phyloP scores from a whole-genome alignment of 2,329 filamentous ascomycete genomes.

The Trichoderma brevicompactum region DNA sequence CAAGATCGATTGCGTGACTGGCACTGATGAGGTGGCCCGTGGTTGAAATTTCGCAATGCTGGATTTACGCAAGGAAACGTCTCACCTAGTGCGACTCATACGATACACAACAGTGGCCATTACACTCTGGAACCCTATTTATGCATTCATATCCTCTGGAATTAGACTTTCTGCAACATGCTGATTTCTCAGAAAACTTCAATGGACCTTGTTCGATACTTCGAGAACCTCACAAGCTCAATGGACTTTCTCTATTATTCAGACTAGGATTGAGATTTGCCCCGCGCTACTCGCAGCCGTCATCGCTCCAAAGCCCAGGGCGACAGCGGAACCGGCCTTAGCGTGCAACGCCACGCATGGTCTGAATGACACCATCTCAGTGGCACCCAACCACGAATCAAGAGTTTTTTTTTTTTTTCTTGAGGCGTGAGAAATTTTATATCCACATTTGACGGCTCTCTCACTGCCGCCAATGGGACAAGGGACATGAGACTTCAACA shows the following conservation, averaged over 20 bases:
- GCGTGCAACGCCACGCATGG: conserved; percentile 29
- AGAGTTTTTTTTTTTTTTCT: background rate
- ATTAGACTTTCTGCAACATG: background rate
- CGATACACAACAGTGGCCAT: background rate
- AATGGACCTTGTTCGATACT: background rate
- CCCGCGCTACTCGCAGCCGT: conserved; percentile 15
- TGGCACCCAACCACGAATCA: conserved; percentile 21
- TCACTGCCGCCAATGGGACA: conserved; percentile 5
- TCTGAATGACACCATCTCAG: conserved; percentile 28
- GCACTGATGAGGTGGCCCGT: conserved; percentile 30
- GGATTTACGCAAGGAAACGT: conserved; percentile 20
- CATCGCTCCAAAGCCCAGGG: conserved; percentile 1
- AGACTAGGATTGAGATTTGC: conserved; percentile 14
- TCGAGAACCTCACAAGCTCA: conserved; percentile 11
- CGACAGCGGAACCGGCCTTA: conserved; percentile 16
- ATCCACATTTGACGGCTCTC: conserved; percentile 1
- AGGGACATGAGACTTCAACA: background rate
- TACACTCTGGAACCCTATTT: background rate
- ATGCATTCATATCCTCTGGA: background rate
- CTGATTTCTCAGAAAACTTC: conserved; percentile 3
- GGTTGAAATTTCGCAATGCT: conserved; percentile 30
- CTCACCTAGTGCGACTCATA: conserved; percentile 8
- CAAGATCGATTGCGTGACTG: conserved; percentile 25
- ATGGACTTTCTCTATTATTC: conserved; percentile 12
- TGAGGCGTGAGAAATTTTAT: background rate